Evolutionary conservation across 2,329 filamentous ascomycete genomes (phyloP).

Genomic region (Paraphoma chrysanthemicola): DNA sequence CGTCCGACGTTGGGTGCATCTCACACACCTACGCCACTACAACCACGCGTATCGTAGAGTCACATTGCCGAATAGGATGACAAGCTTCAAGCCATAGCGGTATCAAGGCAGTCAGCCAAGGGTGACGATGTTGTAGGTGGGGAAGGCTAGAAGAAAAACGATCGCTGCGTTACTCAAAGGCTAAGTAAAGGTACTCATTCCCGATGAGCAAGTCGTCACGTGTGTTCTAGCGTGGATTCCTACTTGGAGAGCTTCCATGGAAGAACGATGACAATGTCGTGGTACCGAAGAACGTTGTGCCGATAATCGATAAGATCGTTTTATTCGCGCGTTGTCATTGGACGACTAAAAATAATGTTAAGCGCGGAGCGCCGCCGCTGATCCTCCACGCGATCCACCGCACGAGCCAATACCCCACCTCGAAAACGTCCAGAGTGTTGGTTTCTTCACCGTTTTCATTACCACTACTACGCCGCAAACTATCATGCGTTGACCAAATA

Average conservation of each 20-base stretch:
- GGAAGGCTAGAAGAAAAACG: neutral
- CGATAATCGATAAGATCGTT: slow-evolving; percentile 13
- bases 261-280: neutral
- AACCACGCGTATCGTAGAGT: slow-evolving; percentile 24
- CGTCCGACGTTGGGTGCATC: slow-evolving; percentile 9
- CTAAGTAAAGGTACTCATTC: neutral
- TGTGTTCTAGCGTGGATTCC: neutral
- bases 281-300: slow-evolving; percentile 1
- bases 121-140: slow-evolving; percentile 1
- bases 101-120: slow-evolving; percentile 17
- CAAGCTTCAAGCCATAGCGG: slow-evolving; percentile 12
- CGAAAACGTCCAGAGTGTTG: slow-evolving; percentile 9
- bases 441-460: slow-evolving; percentile 4
- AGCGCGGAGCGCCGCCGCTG: slow-evolving; percentile 22
- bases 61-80: slow-evolving; percentile 13
- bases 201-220: neutral
- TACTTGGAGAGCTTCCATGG: neutral
- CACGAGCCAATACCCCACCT: slow-evolving; percentile 11
- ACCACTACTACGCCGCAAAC: slow-evolving; percentile 8
- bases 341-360: slow-evolving; percentile 18
- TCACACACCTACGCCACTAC: slow-evolving; percentile 10
- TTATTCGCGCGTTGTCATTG: slow-evolving; percentile 11
- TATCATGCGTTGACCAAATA: slow-evolving; percentile 10
- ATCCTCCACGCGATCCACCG: slow-evolving; percentile 13
- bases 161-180: neutral